Conservation (phyloP, 169 alveolate genomes). For the Plasmodium vivax region DNA sequence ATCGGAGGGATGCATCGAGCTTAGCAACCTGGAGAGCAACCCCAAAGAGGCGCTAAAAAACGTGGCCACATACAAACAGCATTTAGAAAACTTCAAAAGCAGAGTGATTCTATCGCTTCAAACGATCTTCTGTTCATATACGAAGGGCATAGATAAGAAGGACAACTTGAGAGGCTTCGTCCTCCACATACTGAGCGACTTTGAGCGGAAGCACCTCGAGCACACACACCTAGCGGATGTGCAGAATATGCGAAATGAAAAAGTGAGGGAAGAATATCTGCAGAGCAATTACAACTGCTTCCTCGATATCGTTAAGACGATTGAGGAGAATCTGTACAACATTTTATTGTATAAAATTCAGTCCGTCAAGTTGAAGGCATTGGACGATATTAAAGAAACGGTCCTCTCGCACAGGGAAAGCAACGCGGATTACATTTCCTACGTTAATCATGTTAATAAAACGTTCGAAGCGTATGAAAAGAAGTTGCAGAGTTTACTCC, state of each 20-base stretch:
- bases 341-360: constrained; percentile 21
- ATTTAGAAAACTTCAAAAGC: constrained; percentile 25
- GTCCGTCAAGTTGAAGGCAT: constrained; percentile 22
- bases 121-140: constrained; percentile 17
- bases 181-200: background rate
- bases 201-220: background rate
- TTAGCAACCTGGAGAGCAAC: background rate
- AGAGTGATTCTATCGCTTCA: background rate
- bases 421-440: constrained; percentile 20
- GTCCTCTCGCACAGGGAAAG: background rate
- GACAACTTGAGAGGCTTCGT: constrained; percentile 18
- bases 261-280: constrained; percentile 13
- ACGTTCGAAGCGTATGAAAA: constrained; percentile 4
- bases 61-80: constrained; percentile 12
- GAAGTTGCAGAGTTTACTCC: constrained; percentile 18
- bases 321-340: constrained; percentile 39
- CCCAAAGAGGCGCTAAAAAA: constrained; percentile 29
- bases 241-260: constrained; percentile 9
- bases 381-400: constrained; percentile 35
- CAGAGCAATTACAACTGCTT: constrained; percentile 23
- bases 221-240: constrained; percentile 15
- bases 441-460: constrained; percentile 18
- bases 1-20: background rate
- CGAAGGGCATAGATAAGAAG: background rate
- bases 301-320: constrained; percentile 12